phyloP scores from a whole-genome alignment of 208 protist genomes.

The Acanthamoeba comandoni region DNA sequence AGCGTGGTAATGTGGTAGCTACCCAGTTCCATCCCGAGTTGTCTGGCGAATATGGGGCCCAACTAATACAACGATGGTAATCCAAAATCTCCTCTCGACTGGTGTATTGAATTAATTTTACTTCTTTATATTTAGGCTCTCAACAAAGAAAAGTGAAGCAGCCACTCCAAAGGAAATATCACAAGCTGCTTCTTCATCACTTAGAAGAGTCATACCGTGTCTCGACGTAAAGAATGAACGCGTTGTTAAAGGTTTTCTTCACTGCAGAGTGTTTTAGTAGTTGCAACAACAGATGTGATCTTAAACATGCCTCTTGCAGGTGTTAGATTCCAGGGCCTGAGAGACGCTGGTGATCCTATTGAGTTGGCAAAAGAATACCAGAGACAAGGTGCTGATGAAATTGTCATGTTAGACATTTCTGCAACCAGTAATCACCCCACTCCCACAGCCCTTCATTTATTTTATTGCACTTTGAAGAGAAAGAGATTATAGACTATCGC shows the following conservation, averaged over 20 bases:
- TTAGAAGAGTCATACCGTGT: slow-evolving; percentile 74
- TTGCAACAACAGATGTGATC: no score
- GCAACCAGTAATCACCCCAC: slow-evolving; percentile 30
- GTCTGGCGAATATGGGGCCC: slow-evolving; percentile 71
- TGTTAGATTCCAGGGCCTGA: slow-evolving; percentile 73
- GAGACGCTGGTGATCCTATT: slow-evolving; percentile 76
- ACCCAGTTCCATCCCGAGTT: slow-evolving; percentile 79
- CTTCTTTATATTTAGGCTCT: background rate
- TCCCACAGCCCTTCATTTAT: no score
- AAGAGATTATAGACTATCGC: background rate
- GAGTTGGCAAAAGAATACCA: slow-evolving; percentile 72
- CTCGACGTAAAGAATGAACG: slow-evolving; percentile 75
- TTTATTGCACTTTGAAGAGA: background rate
- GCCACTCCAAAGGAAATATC: no score
- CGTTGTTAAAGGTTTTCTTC: slow-evolving; percentile 78
- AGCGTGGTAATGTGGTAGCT: slow-evolving; percentile 72
- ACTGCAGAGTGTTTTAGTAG: background rate
- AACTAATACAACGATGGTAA: slow-evolving; percentile 55
- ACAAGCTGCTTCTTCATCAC: slow-evolving; percentile 2
- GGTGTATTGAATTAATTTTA: no score
- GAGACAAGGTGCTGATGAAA: slow-evolving; percentile 76
- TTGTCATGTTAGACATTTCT: slow-evolving; percentile 78
- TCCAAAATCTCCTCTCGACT: background rate
- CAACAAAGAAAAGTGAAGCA: no score
- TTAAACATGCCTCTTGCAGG: slow-evolving; percentile 24